phyloP scores from a whole-genome alignment of 805 yeast species.

The Metschnikowia henanensis region DNA sequence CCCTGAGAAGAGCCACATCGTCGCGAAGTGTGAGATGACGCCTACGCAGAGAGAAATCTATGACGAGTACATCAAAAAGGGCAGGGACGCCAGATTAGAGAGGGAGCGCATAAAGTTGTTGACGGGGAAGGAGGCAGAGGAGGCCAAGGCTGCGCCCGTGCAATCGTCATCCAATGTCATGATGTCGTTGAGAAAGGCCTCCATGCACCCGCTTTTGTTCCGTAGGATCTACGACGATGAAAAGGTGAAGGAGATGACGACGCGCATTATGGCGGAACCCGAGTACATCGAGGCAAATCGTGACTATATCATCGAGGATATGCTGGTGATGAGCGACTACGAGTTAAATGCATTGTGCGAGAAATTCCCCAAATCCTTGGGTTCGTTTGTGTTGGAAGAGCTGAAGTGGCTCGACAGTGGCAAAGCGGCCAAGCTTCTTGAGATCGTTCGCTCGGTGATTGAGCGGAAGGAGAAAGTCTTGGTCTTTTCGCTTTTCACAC shows the following conservation, averaged over 20 bases:
- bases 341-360: conserved; percentile 80
- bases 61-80: conserved; percentile 88
- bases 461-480: conserved; percentile 89
- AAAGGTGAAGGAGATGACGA: conserved; percentile 64
- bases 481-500: conserved; percentile 91
- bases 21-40: conserved; percentile 90
- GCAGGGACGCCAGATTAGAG: conserved; percentile 72
- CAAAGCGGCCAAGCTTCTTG: conserved; percentile 58
- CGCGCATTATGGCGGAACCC: conserved; percentile 76
- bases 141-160: conserved; percentile 46
- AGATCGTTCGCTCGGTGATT: conserved; percentile 58
- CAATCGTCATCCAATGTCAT: conserved; percentile 81
- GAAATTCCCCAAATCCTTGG: conserved; percentile 67
- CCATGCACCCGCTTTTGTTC: conserved; percentile 94
- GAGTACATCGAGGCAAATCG: conserved; percentile 77
- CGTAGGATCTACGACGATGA: conserved; percentile 61
- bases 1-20: conserved; percentile 95
- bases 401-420: conserved; percentile 69
- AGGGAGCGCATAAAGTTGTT: conserved; percentile 57
- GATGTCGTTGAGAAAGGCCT: conserved; percentile 95
- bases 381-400: conserved; percentile 51
- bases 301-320: conserved; percentile 83
- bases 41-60: conserved; percentile 95
- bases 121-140: conserved; percentile 73
- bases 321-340: conserved; percentile 92